Base-by-base conservation (phyloP, 345 rosid genomes). In the Arabidopsis thaliana region DNA sequence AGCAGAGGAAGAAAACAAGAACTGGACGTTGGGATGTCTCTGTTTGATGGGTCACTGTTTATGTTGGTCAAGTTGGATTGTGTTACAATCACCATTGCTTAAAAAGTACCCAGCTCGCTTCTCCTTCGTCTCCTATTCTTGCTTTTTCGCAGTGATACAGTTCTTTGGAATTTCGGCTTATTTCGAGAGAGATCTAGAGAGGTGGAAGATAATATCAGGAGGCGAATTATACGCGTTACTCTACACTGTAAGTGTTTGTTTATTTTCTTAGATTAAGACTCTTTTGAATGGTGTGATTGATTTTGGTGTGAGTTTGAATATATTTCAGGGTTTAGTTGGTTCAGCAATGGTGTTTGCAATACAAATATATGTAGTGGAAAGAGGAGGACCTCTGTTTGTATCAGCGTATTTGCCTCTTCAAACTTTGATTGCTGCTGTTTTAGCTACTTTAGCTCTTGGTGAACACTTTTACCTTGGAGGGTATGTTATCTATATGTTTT, bases 51-150 rank as follows among this genome's bases (percentile, higher is more conserved):
- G 91, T 14, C 96, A 90, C 61, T 88, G 93, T 79, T 80, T 93
- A 16, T 87, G 89, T n/a, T 93, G 98, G 98, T 87, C 98, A 16
- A 74, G 84, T 74, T 93, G 98, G 96, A 89, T 93, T 49, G 96
- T 93, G 70, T 79, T 93, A 34, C 98, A 93, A 40, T 82, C 89
- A 53, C 87, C 90, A 0, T 59, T 90, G 67, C 80, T 93, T 48
- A 93, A 88, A 79, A 90, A 84, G 64, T 93, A 87, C 82, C 98
- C 96, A 0, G 91, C 96, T 80, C 87, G 89, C 8, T 88, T 90
- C 71, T 84, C 95, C 0, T 89, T 93, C 33, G 71, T 87, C 63
- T 87, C 96, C 0, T 90, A 70, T 72, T 73, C 93, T 48, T 93
- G 94, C 84, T 62, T 86, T 76, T 93, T 90, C 14, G 86, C 95